Percentiles rank a stretch among this genome's conserved stretches.
These are phyloP conservation scores for Wickerhamiella dianesei DNA, from an alignment of 805 yeast species.

Conservation along the genomic window DNA sequence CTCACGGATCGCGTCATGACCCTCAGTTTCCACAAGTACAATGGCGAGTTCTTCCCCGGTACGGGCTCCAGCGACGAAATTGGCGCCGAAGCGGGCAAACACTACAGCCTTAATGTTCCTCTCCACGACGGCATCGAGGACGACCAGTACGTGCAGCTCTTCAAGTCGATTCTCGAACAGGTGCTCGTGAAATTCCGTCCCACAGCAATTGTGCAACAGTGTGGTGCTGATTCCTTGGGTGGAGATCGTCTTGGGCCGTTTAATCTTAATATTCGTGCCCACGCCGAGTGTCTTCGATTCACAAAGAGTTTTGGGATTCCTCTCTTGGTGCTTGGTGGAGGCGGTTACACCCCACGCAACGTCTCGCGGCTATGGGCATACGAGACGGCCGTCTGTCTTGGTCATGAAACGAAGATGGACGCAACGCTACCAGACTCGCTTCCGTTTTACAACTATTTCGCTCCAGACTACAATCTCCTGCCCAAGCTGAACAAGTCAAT, in stretches of 20 bases:
- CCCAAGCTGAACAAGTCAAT: conserved; percentile 68
- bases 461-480: conserved; percentile 81
- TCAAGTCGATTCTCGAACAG: conserved; percentile 77
- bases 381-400: conserved; percentile 75
- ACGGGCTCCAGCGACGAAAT: conserved; percentile 77
- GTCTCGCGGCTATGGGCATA: conserved; percentile 92
- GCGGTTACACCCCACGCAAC: conserved; percentile 95
- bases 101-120: conserved; percentile 77
- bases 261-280: conserved; percentile 84
- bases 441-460: conserved; percentile 72
- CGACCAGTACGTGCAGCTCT: conserved; percentile 45
- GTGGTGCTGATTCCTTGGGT: conserved; percentile 95
- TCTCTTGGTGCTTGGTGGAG: conserved; percentile 90
- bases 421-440: conserved; percentile 58
- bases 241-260: conserved; percentile 95
- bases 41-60: conserved; percentile 86
- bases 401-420: conserved; percentile 49
- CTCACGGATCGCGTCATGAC: conserved; percentile 88
- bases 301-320: conserved; percentile 80
- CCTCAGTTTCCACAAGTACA: conserved; percentile 75
- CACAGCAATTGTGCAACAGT: conserved; percentile 89
- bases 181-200: conserved; percentile 80
- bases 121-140: conserved; percentile 90
- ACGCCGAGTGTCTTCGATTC: conserved; percentile 88
- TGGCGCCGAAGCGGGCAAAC: conserved; percentile 75